A percentile compares a stretch with the other conserved stretches of the same genome.
phyloP scores from a whole-genome alignment of 2,329 filamentous ascomycete species.

The Didymella sp. region DNA sequence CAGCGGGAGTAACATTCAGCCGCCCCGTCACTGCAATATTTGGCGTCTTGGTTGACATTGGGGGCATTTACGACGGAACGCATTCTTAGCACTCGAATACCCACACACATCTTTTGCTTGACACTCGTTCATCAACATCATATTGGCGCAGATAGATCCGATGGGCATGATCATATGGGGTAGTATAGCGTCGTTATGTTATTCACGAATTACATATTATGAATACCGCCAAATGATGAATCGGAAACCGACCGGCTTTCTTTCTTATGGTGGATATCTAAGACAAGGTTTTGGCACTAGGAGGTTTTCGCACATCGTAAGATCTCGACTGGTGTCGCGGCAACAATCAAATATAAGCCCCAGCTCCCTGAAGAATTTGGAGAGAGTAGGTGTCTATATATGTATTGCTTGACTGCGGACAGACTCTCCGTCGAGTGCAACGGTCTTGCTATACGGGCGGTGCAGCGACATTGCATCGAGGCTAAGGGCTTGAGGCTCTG shows the following conservation, averaged over 20 bases:
- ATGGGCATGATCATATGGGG: not conserved
- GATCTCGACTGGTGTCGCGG: not conserved
- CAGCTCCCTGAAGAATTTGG: too few relatives aligned
- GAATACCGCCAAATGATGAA: not conserved
- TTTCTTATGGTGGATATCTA: not conserved
- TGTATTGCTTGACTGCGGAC: too few relatives aligned
- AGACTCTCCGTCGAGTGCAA: too few relatives aligned
- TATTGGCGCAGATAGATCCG: not conserved
- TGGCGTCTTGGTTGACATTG: slow-evolving; percentile 6
- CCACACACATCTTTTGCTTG: too few relatives aligned
- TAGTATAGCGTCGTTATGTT: not conserved
- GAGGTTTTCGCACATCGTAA: not conserved
- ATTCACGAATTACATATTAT: not conserved
- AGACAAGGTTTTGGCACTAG: not conserved
- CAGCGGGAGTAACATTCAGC: not conserved
- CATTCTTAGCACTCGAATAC: not conserved
- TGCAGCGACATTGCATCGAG: not conserved
- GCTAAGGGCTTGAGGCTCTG: slow-evolving; percentile 1
- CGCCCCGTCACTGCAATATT: not conserved
- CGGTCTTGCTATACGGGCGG: too few relatives aligned
- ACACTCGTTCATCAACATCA: too few relatives aligned
- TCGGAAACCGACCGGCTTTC: not conserved
- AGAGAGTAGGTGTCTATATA: too few relatives aligned
- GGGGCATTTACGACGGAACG: not conserved
- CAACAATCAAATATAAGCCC: too few relatives aligned